phyloP scores from a whole-genome alignment of 129 eudicot species.

The Deinandra increscens region DNA sequence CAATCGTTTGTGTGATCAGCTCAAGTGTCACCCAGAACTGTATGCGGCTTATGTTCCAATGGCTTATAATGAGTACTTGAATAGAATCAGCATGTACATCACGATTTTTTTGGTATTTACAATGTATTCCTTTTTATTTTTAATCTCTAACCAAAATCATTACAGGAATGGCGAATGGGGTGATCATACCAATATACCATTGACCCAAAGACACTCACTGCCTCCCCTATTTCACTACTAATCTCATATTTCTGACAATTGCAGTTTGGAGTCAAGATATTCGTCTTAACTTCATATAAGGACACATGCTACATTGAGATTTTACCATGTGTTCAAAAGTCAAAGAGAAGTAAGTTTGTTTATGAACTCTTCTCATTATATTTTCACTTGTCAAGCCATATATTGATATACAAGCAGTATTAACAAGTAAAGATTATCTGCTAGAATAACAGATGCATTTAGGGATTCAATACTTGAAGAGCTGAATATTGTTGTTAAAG shows the following conservation, averaged over 20 bases:
- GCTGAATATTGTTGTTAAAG: too few relatives aligned
- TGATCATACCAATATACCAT: slow-evolving; percentile 48
- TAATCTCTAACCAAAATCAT: slow-evolving; percentile 20
- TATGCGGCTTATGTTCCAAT: too few relatives aligned
- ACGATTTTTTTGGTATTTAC: background rate
- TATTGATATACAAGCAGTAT: too few relatives aligned
- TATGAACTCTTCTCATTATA: too few relatives aligned
- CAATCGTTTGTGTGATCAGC: too few relatives aligned
- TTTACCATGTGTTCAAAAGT: slow-evolving; percentile 61
- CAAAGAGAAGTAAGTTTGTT: too few relatives aligned
- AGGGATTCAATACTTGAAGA: too few relatives aligned
- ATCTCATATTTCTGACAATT: slow-evolving; percentile 12
- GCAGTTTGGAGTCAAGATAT: slow-evolving; percentile 84
- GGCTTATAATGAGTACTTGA: slow-evolving; percentile 67
- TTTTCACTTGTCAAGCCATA: too few relatives aligned
- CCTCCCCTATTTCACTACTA: background rate
- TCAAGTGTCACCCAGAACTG: too few relatives aligned
- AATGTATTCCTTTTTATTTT: background rate
- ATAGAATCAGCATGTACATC: slow-evolving; percentile 60
- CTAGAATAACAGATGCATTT: too few relatives aligned
- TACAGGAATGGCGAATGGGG: slow-evolving; percentile 85
- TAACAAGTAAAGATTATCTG: too few relatives aligned
- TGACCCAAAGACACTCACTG: background rate
- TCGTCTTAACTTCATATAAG: slow-evolving; percentile 72
- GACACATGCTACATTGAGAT: slow-evolving; percentile 88